Percentiles rank a stretch among this genome's conserved stretches.
Conservation (phyloP, 192 early-diverging fungal species). For the Ambispora gerdemannii region DNA sequence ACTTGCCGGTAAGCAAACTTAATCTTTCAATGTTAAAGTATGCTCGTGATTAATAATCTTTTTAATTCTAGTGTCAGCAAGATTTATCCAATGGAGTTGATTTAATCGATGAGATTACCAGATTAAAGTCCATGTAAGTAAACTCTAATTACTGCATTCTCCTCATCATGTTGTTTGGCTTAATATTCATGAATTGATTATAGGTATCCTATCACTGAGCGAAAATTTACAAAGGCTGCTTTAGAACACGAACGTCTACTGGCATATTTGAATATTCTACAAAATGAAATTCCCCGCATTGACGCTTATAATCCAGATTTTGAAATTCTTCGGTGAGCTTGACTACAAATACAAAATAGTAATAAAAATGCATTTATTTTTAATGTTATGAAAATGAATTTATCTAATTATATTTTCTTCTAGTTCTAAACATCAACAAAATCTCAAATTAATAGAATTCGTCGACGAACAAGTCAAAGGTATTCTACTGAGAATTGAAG, state of each 20-base stretch:
- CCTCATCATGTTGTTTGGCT: too few relatives aligned
- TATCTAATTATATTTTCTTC: too few relatives aligned
- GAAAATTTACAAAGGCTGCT: constrained; percentile 3
- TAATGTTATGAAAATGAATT: too few relatives aligned
- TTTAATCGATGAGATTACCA: not conserved
- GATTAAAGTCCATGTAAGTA: not conserved
- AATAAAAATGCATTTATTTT: too few relatives aligned
- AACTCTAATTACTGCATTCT: too few relatives aligned
- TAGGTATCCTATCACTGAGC: constrained; percentile 20
- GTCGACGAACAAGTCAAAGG: not conserved
- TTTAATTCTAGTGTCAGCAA: not conserved
- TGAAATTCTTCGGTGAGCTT: not conserved
- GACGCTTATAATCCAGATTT: not conserved
- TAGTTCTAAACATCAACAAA: constrained; percentile 5
- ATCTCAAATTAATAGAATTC: not conserved
- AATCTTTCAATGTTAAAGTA: too few relatives aligned
- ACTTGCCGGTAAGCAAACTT: not conserved
- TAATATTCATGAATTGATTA: too few relatives aligned
- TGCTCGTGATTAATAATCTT: too few relatives aligned
- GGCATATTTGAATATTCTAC: constrained; percentile 8
- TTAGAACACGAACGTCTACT: not conserved
- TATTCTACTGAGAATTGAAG: not conserved
- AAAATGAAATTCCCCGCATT: constrained; percentile 1
- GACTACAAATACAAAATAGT: too few relatives aligned
- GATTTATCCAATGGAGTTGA: not conserved